Conservation (phyloP, 73 alveolate genomes). For the Halteria grandinella region DNA sequence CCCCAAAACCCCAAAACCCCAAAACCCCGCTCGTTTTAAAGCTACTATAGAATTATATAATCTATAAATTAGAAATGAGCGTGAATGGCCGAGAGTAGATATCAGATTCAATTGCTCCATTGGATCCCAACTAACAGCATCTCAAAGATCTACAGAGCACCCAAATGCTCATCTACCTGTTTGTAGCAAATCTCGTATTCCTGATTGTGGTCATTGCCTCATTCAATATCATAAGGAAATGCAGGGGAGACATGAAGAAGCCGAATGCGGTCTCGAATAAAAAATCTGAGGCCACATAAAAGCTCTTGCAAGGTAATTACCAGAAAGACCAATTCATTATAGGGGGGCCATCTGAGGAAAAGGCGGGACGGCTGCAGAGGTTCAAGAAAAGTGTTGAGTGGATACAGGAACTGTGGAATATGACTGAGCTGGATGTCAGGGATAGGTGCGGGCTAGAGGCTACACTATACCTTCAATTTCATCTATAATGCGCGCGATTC, state of each 20-base stretch:
- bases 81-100: too few relatives aligned
- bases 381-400: conserved; percentile 15
- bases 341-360: background rate
- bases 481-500: background rate
- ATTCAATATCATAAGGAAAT: conserved; percentile 3
- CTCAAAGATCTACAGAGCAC: too few relatives aligned
- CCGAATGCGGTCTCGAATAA: background rate
- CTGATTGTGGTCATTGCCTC: conserved; percentile 1
- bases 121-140: too few relatives aligned
- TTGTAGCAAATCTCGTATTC: background rate
- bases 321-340: background rate
- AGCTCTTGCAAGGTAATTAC: background rate
- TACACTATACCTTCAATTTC: background rate
- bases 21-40: background rate
- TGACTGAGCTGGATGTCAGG: too few relatives aligned
- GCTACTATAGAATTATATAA: too few relatives aligned
- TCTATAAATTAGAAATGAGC: background rate
- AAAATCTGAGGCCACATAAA: background rate
- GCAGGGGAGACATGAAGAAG: conserved; percentile 28
- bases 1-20: background rate
- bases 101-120: too few relatives aligned
- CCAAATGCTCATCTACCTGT: conserved; percentile 5
- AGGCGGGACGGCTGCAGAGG: background rate
- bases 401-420: too few relatives aligned
- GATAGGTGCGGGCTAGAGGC: too few relatives aligned